A percentile compares a stretch with the other conserved stretches of the same genome.
phyloP scores from a whole-genome alignment of 805 yeast species.

The Diddensiella caesifluorescens region DNA sequence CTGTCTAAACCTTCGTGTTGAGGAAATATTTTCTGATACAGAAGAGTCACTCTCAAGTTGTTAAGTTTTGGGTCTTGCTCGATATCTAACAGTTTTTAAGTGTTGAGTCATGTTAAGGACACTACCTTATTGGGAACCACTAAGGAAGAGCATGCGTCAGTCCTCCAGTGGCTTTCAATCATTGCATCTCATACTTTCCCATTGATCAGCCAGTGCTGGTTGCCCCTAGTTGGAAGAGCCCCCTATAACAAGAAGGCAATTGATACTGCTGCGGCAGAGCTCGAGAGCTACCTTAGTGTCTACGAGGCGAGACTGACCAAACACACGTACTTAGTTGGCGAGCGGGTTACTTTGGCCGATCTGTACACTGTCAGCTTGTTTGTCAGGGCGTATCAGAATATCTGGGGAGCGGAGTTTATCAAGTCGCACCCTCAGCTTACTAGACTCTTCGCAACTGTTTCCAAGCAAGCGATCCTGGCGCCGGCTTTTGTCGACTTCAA shows the following conservation, averaged over 20 bases:
- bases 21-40: slow-evolving; percentile 22
- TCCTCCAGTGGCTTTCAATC: slow-evolving; percentile 75
- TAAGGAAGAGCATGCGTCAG: slow-evolving; percentile 55
- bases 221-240: slow-evolving; percentile 54
- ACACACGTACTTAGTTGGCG: slow-evolving; percentile 67
- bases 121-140: slow-evolving; percentile 58
- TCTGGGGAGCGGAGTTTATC: slow-evolving; percentile 65
- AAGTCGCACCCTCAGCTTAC: slow-evolving; percentile 52
- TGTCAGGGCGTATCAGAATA: slow-evolving; percentile 49
- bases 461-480: slow-evolving; percentile 42
- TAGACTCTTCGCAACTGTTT: slow-evolving; percentile 67
- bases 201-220: slow-evolving; percentile 45
- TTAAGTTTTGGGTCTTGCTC: slow-evolving; percentile 2
- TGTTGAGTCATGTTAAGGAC: slow-evolving; percentile 20
- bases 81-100: slow-evolving; percentile 11
- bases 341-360: slow-evolving; percentile 62
- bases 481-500: slow-evolving; percentile 44
- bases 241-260: slow-evolving; percentile 75
- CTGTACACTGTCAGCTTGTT: slow-evolving; percentile 46
- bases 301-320: slow-evolving; percentile 52
- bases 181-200: slow-evolving; percentile 62
- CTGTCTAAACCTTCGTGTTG: slow-evolving; percentile 37
- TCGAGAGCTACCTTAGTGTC: slow-evolving; percentile 39
- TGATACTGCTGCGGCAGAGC: slow-evolving; percentile 40
- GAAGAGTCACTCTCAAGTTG: no score